Base-by-base conservation (phyloP, 129 eudicot genomes). In the Oenanthe sinensis region DNA sequence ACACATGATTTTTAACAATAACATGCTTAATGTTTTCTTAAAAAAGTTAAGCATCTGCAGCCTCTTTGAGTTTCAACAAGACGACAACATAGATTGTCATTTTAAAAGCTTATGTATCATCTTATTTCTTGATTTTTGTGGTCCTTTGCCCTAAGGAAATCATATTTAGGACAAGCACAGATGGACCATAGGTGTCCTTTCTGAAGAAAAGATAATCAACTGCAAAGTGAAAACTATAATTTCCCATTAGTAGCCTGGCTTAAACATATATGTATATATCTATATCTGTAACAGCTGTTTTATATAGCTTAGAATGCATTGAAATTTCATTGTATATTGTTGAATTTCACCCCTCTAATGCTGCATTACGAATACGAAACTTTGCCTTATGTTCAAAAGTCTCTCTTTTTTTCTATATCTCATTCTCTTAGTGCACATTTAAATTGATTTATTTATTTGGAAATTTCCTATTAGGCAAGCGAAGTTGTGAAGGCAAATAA, bases 401-500 rank as follows among this genome's bases (percentile, higher is more conserved):
- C 11, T 8, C 36, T 43, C 52, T n/a, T 43, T 43, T 71, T n/a
- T 24, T 42, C 36, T 11, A 4, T n/a, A 8, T 72, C 24, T 22
- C 44, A 22, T 26, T n/a, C 5, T 44, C n/a, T 26, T 46, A 0
- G 20, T 22, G 58, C 17, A 46, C 42, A 45, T 74, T 69, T 71
- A 19, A 79, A 80, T 44, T 50, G 26, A 63, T 69, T 52, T 81
- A 24, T 26, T 75, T 80, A 20, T 68, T n/a, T 46, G 74, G 62
- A 62, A 52, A 72, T 72, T 48, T 86, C 79, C 50, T 63, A 75
- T 37, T 86, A 96, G 99, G 99, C 99, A 85, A 88, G 77, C 71
- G 99, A 96, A 87, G 92, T 96, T 75, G 87, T 96, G 75, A 96
- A 90, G 91, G 95, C 97, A 80, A 92, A 96, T 85, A 96, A 90